phyloP scores from a whole-genome alignment of 768 basidiomycete species.

The Boletus rufocinnamomeus region DNA sequence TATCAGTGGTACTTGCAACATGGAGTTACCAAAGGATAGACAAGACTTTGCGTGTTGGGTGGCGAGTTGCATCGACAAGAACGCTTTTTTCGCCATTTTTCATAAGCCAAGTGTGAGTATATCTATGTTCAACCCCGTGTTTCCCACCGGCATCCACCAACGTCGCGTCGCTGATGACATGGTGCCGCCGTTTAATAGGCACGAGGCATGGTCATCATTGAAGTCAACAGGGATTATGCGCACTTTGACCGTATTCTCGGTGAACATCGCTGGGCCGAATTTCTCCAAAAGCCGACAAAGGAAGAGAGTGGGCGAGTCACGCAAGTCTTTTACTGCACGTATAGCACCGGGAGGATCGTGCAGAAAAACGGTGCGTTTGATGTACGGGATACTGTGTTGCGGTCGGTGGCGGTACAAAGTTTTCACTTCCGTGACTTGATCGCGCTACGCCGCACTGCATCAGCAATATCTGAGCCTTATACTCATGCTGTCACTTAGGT shows the following conservation, averaged over 20 bases:
- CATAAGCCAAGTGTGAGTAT: slow-evolving; percentile 47
- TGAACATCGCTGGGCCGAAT: slow-evolving; percentile 43
- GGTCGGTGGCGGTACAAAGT: neutral
- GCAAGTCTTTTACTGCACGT: slow-evolving; percentile 43
- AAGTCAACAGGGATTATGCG: slow-evolving; percentile 36
- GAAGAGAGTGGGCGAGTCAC: slow-evolving; percentile 34
- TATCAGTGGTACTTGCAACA: slow-evolving; percentile 37
- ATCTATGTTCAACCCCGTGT: neutral
- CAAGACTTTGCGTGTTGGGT: slow-evolving; percentile 45
- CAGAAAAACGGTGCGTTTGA: slow-evolving; percentile 45
- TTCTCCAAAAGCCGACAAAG: slow-evolving; percentile 35
- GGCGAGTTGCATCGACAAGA: slow-evolving; percentile 40
- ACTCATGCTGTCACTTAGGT: slow-evolving; percentile 29
- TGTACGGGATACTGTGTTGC: neutral
- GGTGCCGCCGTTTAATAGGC: slow-evolving; percentile 30
- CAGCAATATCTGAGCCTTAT: neutral
- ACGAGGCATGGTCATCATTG: slow-evolving; percentile 48
- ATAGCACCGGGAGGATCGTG: slow-evolving; percentile 40
- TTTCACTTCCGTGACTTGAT: neutral
- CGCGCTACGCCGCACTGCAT: neutral
- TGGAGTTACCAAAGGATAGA: slow-evolving; percentile 41
- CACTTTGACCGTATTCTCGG: slow-evolving; percentile 42
- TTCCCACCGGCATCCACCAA: neutral
- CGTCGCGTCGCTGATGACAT: slow-evolving; percentile 1
- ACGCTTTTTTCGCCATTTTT: slow-evolving; percentile 41